Conservation (phyloP, 768 basidiomycete genomes). For the Auriscalpium vulgare region DNA sequence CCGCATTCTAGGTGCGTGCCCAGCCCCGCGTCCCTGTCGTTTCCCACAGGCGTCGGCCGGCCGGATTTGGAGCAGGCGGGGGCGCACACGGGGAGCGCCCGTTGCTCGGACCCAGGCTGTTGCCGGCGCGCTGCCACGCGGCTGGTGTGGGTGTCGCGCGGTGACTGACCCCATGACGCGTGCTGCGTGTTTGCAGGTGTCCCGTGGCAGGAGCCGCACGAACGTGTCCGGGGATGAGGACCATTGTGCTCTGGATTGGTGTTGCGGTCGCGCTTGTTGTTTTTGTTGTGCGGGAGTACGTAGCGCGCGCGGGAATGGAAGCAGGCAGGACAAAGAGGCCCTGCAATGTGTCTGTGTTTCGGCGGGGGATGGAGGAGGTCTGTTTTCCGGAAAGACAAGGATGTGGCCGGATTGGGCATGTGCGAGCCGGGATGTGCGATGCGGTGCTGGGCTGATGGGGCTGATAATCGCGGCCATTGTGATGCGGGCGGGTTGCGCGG, state of each 20-base stretch:
- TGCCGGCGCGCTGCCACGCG: neutral
- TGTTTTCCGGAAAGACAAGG: neutral
- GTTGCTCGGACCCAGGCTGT: neutral
- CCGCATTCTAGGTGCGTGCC: slow-evolving; percentile 44
- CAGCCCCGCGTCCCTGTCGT: neutral
- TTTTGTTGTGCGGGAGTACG: neutral
- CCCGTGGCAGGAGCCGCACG: slow-evolving; percentile 78
- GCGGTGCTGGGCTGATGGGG: neutral
- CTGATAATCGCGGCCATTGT: neutral
- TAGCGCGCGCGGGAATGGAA: neutral
- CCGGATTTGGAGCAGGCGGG: neutral
- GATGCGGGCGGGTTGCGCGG: neutral
- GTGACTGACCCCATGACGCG: neutral
- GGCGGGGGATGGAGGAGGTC: neutral
- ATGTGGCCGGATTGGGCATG: neutral
- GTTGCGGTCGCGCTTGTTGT: neutral
- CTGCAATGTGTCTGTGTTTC: neutral
- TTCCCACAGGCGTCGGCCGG: neutral
- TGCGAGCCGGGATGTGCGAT: neutral
- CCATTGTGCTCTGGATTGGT: neutral
- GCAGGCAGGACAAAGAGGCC: neutral
- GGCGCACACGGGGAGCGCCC: neutral
- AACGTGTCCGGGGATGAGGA: slow-evolving; percentile 44
- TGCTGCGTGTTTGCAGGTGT: slow-evolving; percentile 32
- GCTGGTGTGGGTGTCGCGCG: neutral